A percentile compares a stretch with the other conserved stretches of the same genome.
phyloP scores from a whole-genome alignment of 768 basidiomycete genomes.

The Naematelia aurantialba region DNA sequence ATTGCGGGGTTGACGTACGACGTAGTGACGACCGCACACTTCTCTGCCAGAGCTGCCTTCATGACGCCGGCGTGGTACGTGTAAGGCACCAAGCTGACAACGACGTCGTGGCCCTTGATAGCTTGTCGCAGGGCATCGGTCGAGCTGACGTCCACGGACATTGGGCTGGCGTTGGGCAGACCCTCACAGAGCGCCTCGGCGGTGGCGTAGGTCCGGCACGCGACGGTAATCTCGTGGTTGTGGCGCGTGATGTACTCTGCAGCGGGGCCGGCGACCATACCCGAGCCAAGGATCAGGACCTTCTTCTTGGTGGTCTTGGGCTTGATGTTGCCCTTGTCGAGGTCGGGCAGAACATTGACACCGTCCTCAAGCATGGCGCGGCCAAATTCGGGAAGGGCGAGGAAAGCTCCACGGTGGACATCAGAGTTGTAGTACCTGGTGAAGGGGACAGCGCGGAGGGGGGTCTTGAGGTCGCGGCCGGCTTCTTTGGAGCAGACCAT shows the following conservation, averaged over 20 bases:
- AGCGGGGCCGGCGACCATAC: slow-evolving; percentile 92
- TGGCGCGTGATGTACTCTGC: slow-evolving; percentile 87
- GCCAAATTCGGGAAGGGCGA: slow-evolving; percentile 82
- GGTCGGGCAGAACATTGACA: slow-evolving; percentile 56
- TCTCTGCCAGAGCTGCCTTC: slow-evolving; percentile 80
- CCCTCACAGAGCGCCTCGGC: slow-evolving; percentile 67
- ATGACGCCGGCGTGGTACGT: slow-evolving; percentile 84
- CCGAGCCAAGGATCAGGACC: slow-evolving; percentile 86
- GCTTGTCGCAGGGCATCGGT: slow-evolving; percentile 69
- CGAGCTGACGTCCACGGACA: slow-evolving; percentile 74
- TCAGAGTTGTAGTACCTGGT: slow-evolving; percentile 81
- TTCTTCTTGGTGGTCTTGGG: slow-evolving; percentile 54
- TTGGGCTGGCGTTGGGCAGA: slow-evolving; percentile 67
- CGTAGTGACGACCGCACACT: slow-evolving; percentile 92
- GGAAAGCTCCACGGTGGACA: slow-evolving; percentile 77
- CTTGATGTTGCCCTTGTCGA: slow-evolving; percentile 55
- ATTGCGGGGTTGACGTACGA: slow-evolving; percentile 90
- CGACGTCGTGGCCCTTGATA: slow-evolving; percentile 81
- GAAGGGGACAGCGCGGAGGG: slow-evolving; percentile 65
- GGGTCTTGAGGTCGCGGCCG: slow-evolving; percentile 65
- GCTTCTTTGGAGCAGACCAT: slow-evolving; percentile 76
- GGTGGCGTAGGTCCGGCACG: slow-evolving; percentile 78
- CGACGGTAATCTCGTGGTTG: slow-evolving; percentile 77
- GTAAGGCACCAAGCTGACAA: slow-evolving; percentile 96
- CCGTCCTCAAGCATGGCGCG: slow-evolving; percentile 69